Base-by-base conservation (phyloP, 2,329 filamentous ascomycete genomes). In the Corinectria fuckeliana region DNA sequence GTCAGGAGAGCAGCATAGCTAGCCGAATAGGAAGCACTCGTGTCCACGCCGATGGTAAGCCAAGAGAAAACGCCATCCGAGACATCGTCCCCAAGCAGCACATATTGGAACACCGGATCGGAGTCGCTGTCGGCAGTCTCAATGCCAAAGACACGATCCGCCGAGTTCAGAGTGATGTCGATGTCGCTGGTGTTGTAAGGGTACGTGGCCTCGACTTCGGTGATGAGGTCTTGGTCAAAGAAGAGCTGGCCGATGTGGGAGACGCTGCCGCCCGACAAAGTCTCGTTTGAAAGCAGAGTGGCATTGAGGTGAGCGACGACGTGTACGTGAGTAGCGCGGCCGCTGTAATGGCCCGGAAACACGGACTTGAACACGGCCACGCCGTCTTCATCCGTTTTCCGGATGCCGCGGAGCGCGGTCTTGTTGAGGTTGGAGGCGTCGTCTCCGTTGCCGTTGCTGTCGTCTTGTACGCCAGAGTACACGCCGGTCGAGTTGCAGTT, bases 221-320 rank as follows among this genome's bases (percentile, higher is more conserved):
- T 62, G 58, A 84, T 78, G 26, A 88, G 79, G 60, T 78, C 76
- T 67, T 86, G 68, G 86, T 81, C 72, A 87, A 84, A 70, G 87
- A 85, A 78, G 85, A 89, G 59, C 71, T 89, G 86, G n/a, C 86
- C 86, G 28, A 88, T 80, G 72, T 89, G 85, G 45, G 83, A 79
- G 28, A 75, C 49, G 5, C 36, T 48, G 18, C 54, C 32, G 14
- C 54, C 38, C 5, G 53, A 54, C 21, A 61, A 55, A 57, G 83
- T 85, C 63, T 78, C 76, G 73, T 86, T 85, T 51, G 76, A 58
- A 49, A 79, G 74, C 16, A 78, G 67, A n/a, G 70, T 71, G 11
- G 72, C 70, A 34, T 62, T 64, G 25, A 50, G 47, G 45, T 78
- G 81, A 77, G 71, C 69, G 55, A 77, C 69, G 34, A 78, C 62